Percentiles rank a stretch among this genome's conserved stretches.
Evolutionary conservation across 1,284 basidiomycete genomes (phyloP).

Genomic region (Singerocomus inundabilis): DNA sequence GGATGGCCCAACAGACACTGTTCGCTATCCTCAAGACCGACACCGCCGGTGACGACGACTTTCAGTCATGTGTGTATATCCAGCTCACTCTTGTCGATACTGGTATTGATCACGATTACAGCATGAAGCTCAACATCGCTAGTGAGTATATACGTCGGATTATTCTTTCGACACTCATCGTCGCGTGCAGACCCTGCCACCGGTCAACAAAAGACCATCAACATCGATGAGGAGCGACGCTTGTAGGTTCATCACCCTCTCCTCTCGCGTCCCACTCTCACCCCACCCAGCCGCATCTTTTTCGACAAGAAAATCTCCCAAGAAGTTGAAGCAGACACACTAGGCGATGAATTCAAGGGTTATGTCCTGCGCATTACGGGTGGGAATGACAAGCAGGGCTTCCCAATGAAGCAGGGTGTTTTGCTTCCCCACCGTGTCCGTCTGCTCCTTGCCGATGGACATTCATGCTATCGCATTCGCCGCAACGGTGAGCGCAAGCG

Average conservation of each 20-base stretch:
- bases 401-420: constrained; percentile 99
- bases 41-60: constrained; percentile 39
- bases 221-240: constrained; percentile 91
- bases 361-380: constrained; percentile 98
- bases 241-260: constrained; percentile 50
- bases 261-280: constrained; percentile 4
- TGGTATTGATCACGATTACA: constrained; percentile 22
- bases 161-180: constrained; percentile 13
- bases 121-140: constrained; percentile 97
- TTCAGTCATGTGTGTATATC: constrained; percentile 28
- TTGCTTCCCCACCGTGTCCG: constrained; percentile 92
- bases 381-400: constrained; percentile 95
- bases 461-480: constrained; percentile 96
- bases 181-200: constrained; percentile 78
- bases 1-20: neutral
- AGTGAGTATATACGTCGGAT: constrained; percentile 52
- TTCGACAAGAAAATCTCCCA: constrained; percentile 96
- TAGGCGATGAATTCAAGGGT: constrained; percentile 97
- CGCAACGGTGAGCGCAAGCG: constrained; percentile 96
- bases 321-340: constrained; percentile 88
- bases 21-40: constrained; percentile 32
- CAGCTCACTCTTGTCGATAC: neutral
- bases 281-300: constrained; percentile 76
- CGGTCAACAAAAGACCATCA: constrained; percentile 95
- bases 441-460: constrained; percentile 91